Base-by-base conservation (phyloP, 352 stramenopile species). In the Phytophthora uliginosa region DNA sequence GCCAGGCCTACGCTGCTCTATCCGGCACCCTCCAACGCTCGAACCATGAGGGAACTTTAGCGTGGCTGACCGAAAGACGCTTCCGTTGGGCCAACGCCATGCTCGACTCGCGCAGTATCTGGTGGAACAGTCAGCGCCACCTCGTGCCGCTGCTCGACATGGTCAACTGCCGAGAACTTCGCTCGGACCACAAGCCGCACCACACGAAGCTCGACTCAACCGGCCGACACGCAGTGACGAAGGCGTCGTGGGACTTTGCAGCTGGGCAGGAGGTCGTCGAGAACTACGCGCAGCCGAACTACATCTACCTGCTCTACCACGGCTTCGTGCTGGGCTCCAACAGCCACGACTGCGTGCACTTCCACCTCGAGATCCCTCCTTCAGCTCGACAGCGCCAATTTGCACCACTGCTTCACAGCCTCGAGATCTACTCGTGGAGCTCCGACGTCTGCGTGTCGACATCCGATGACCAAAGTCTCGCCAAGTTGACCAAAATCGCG, bases 141-240 rank as follows among this genome's bases (percentile, higher is more conserved):
- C 81, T 99, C 12, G 94, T 98, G 34, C 97, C 97, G 1, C 77
- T 99, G 70, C 83, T 99, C 7, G 97, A 99, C 73, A 94, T 98
- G 83, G 89, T 99, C 40, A 99, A 99, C 79, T 98, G 93, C 67
- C 60, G 81, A 20, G 82, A 91, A 52, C 71, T 86, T 26, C 63
- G 76, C 3, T 57, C 60, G 1, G 62, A 79, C 7, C 85, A 93
- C 55, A 61, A 63, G 22, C 79, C 79, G 0, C 93, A 98, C 52
- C 56, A 71, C 9, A 95, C 88, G 0, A 69, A 48, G 0, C 60
- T 93, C 13, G 63, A 73, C 26, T 66, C 66, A n/a, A 54, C 28
- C 6, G 63, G 58, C 15, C 63, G 74, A 4, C 73, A 77, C 5
- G 95, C 95, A 8, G 69, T 93, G 47, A 98, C 95, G 1, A 69